Base-by-base conservation (phyloP, 2,329 filamentous ascomycete species). In the Camillea tinctor region DNA sequence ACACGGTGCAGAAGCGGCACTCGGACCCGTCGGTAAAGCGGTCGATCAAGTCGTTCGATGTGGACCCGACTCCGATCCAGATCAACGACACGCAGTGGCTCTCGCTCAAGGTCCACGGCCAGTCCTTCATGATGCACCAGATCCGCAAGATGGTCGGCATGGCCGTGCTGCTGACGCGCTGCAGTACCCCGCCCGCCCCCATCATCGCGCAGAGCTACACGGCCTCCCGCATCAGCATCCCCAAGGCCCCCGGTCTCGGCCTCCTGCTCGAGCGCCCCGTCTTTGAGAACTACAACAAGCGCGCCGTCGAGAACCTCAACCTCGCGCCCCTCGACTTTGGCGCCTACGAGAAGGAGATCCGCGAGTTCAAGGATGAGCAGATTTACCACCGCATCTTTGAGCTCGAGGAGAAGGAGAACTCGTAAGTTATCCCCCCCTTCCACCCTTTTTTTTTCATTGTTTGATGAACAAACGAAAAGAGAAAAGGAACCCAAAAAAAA, bases 61-160 rank as follows among this genome's bases (percentile, higher is more conserved):
- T 92, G 60, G 90, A 92, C 74, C 79, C 80, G 2, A 80, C 84
- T 55, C 92, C 93, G 0, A 89, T 97, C 70, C 86, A 93, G 71
- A 96, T 96, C 75, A 87, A 92, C 74, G 88, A 94, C 72, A 97
- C 93, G 1, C 91, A 99, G 79, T 99, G 95, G 95, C 82, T 99
- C 4, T 95, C 90, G 50, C 82, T 98, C 66, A 97, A 96, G 74
- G 93, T 99, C 22, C 95, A 99, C 76, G 95, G 95, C 0, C 95
- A 99, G 77, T 94, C 90, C 72, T 99, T 99, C 83, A 99, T 99
- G 95, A 99, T 99, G 95, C 95, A 99, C 76, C 95, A 99, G 79
- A 99, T 99, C 76, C 89, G 95, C 71, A 99, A 98, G 78, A 98
- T 99, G 95, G 92, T 99, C 17, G 92, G 91, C 59, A 93, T 99